A percentile compares a stretch with the other conserved stretches of the same genome.
Conservation (phyloP, 192 early-diverging fungal genomes). For the Coemansia sp. region DNA sequence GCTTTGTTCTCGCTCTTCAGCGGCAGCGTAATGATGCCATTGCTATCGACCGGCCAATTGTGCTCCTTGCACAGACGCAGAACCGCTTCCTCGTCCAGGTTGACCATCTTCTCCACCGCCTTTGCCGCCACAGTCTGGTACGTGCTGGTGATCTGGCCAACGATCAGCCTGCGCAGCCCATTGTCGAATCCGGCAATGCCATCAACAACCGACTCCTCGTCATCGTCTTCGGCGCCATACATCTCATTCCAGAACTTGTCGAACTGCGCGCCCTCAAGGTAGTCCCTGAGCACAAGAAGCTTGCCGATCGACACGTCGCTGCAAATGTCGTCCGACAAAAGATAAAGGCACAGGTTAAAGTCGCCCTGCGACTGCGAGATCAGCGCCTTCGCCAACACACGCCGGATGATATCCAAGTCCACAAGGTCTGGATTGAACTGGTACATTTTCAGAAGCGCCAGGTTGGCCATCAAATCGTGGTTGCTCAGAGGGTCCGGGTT, state of each 20-base stretch:
- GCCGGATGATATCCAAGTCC: constrained; percentile 70
- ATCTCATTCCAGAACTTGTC: constrained; percentile 71
- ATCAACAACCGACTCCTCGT: constrained; percentile 62
- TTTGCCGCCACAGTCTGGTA: constrained; percentile 77
- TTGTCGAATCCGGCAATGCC: constrained; percentile 73
- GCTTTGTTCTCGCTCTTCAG: constrained; percentile 82
- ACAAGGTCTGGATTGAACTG: constrained; percentile 87
- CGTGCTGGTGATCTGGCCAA: constrained; percentile 72
- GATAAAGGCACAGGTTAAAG: constrained; percentile 88
- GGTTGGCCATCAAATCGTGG: constrained; percentile 89
- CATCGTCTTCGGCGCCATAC: constrained; percentile 48
- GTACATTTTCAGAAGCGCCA: constrained; percentile 92
- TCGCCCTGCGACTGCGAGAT: constrained; percentile 84
- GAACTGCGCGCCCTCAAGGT: constrained; percentile 78
- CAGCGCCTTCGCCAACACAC: constrained; percentile 81
- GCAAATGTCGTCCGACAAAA: constrained; percentile 75
- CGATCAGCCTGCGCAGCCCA: constrained; percentile 73
- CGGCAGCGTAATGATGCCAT: constrained; percentile 71
- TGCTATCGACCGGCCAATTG: constrained; percentile 66
- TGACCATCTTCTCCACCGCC: constrained; percentile 66
- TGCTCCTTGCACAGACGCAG: constrained; percentile 60
- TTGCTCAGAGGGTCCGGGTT: constrained; percentile 60
- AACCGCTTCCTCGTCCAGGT: constrained; percentile 69
- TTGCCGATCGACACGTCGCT: constrained; percentile 48
- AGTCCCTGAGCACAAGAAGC: constrained; percentile 73